A percentile compares a stretch with the other conserved stretches of the same genome.
phyloP scores from a whole-genome alignment of 192 early-diverging fungal genomes.

The Backusella parvicylindrica region DNA sequence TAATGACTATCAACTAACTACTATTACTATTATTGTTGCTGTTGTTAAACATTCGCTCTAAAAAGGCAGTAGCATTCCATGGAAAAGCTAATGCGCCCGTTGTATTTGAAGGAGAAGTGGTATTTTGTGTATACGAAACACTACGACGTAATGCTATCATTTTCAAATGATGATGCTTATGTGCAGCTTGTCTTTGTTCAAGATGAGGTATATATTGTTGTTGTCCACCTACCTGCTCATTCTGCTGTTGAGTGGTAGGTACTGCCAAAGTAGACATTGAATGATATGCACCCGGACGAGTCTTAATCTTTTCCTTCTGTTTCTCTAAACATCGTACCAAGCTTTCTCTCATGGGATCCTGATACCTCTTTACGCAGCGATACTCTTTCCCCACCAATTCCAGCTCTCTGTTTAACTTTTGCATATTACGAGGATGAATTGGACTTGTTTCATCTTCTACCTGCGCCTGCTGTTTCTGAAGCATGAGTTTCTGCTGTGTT shows the following conservation, averaged over 20 bases:
- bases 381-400: conserved; percentile 41
- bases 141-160: not conserved
- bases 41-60: conserved; percentile 12
- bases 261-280: not conserved
- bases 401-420: conserved; percentile 32
- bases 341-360: conserved; percentile 44
- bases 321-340: conserved; percentile 20
- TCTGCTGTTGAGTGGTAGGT: not conserved
- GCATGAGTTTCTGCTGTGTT: conserved; percentile 43
- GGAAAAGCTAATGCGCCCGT: not conserved
- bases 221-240: not conserved
- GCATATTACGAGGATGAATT: conserved; percentile 39
- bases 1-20: not conserved
- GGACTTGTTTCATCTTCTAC: conserved; percentile 40
- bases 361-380: conserved; percentile 22
- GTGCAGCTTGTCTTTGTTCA: conserved; percentile 3
- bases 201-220: not conserved
- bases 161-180: not conserved
- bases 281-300: not conserved
- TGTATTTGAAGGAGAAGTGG: not conserved
- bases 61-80: conserved; percentile 15
- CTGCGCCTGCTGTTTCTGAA: conserved; percentile 39
- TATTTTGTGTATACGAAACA: not conserved
- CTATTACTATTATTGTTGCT: not conserved
- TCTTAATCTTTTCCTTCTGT: not conserved